phyloP scores from a whole-genome alignment of 192 early-diverging fungal genomes.

The Backusella tuberculispora region DNA sequence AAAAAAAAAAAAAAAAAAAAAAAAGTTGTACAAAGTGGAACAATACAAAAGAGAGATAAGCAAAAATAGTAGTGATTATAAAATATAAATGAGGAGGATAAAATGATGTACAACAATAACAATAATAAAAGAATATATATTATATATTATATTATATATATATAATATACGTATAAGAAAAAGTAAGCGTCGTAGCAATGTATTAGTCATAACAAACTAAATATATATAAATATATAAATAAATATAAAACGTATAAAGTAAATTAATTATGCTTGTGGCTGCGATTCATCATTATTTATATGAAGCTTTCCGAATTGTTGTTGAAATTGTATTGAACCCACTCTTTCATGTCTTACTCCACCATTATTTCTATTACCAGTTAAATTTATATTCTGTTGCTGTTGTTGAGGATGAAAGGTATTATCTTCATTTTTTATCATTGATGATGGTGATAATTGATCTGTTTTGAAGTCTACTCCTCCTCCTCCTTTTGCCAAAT shows the following conservation, averaged over 20 bases:
- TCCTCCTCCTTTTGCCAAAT: constrained; percentile 25
- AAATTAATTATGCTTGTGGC: constrained; percentile 4
- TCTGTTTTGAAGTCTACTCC: too few relatives aligned
- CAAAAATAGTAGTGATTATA: neutral
- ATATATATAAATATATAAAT: neutral
- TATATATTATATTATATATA: neutral
- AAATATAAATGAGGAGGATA: neutral
- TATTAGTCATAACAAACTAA: neutral
- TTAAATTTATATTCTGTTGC: neutral
- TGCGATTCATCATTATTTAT: constrained; percentile 16
- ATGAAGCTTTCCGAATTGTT: constrained; percentile 31
- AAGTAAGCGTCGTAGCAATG: neutral
- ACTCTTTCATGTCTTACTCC: constrained; percentile 25
- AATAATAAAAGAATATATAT: neutral
- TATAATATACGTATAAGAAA: neutral
- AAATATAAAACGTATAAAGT: neutral
- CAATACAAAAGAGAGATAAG: neutral
- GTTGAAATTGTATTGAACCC: constrained; percentile 38
- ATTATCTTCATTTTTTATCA: constrained; percentile 15
- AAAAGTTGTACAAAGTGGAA: neutral
- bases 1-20: neutral
- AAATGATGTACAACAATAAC: neutral
- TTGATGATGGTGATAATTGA: neutral
- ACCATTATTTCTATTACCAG: neutral
- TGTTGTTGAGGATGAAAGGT: constrained; percentile 13